Evolutionary conservation across 306 rosid species (phyloP), one percentile per base, ranked within the genome.

Genomic region (Sophora flavescens): DNA sequence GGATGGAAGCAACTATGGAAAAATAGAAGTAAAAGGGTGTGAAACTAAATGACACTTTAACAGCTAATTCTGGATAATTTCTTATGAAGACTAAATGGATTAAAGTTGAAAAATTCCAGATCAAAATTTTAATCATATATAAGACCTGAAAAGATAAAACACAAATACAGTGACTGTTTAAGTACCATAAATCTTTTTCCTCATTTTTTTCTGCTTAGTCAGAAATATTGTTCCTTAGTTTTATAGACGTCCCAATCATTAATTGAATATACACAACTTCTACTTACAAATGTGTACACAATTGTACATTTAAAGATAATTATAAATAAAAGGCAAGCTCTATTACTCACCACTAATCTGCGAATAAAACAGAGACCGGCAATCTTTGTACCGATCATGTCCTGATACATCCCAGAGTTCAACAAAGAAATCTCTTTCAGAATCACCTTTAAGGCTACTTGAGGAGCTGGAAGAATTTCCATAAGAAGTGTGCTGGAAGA

Each of bases 381-480:
- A 90, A 50, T 90, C 91, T 80, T 86, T 88, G 86, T 88, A 90
- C 70, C 89, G 88, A 8, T 90, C 96, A 78, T 90, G 96, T 41
- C 96, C 96, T 32, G 91, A 88, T 63, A 90, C 87, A 62, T 90
- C 96, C 96, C 96, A 90, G 52, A 90, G 91, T 79, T 90, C 96
- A 54, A 90, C 76, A 69, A 90, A 90, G 64, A 90, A 90, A 65
- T 86, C 89, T 79, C 96, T 88, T 82, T 87, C 93, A n/a, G 88
- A 54, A 18, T 88, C 93, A 57, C 91, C 88, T 68, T 86, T 85
- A 53, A 88, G 80, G 81, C 88, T 83, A 81, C 83, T 86, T 68
- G 96, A 90, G 51, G 96, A 88, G 84, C 90, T 88, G 64, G 87
- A 89, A 16, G 82, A 82, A 74, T 82, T 85, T 62, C 91, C 93